Percentiles rank a stretch among this genome's conserved stretches.
These are phyloP conservation scores for Fusarium pseudocircinatum DNA, from an alignment of 2,329 filamentous ascomycete species.

Conservation along the genomic window DNA sequence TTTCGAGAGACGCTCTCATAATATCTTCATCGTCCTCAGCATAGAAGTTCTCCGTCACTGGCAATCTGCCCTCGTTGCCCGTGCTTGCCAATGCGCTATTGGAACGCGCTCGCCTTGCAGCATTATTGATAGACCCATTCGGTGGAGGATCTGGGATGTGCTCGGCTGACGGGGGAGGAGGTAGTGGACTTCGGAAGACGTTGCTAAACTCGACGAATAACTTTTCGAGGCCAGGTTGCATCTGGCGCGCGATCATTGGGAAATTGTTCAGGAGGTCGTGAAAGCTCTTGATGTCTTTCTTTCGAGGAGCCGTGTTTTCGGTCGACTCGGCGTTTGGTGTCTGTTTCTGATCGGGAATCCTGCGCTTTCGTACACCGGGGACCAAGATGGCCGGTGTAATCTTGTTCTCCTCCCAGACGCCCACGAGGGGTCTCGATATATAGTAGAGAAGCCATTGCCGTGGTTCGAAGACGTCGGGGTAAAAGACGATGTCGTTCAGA, in stretches of 20 bases:
- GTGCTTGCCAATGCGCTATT: slow-evolving; percentile 55
- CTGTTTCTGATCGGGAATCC: slow-evolving; percentile 51
- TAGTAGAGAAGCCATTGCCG: slow-evolving; percentile 97
- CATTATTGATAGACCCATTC: slow-evolving; percentile 64
- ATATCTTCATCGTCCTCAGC: slow-evolving; percentile 91
- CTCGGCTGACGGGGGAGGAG: slow-evolving; percentile 73
- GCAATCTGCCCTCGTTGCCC: slow-evolving; percentile 51
- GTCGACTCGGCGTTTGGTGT: slow-evolving; percentile 51
- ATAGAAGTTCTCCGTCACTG: slow-evolving; percentile 72
- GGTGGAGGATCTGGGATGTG: slow-evolving; percentile 68
- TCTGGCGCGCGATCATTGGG: slow-evolving; percentile 94
- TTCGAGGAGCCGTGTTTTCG: slow-evolving; percentile 61
- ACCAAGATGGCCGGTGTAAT: slow-evolving; percentile 73
- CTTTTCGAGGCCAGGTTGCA: slow-evolving; percentile 90
- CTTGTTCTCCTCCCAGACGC: slow-evolving; percentile 79
- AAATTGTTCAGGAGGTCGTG: slow-evolving; percentile 90
- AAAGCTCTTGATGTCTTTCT: slow-evolving; percentile 93
- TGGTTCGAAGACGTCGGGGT: slow-evolving; percentile 86
- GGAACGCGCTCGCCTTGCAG: slow-evolving; percentile 65
- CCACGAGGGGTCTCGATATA: slow-evolving; percentile 88
- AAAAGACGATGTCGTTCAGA: slow-evolving; percentile 85
- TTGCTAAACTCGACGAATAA: slow-evolving; percentile 89
- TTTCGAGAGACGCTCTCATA: slow-evolving; percentile 89
- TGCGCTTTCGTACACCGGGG: slow-evolving; percentile 54
- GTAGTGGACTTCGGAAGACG: slow-evolving; percentile 85